Base-by-base conservation (phyloP, 2,329 filamentous ascomycete genomes). In the Arthrobotrys pseudoclavata region DNA sequence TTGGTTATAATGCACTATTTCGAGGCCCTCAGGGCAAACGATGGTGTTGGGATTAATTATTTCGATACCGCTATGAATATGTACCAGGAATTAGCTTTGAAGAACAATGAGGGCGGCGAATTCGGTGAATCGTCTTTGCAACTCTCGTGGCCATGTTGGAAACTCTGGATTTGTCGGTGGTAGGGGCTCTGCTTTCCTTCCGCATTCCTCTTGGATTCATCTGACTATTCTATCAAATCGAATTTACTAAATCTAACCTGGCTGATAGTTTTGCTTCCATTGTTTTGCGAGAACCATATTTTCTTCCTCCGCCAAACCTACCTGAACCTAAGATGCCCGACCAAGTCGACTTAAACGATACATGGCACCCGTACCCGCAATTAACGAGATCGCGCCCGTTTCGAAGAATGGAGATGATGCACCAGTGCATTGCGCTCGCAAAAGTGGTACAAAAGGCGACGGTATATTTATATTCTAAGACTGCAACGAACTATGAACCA, bases 321-420 rank as follows among this genome's bases (percentile, higher is more conserved):
- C 66, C 72, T 4, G 48, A 62, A 60, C 72, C 72, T 45, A 60
- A 67, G 29, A 31, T 76, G 10, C 72, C 72, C 7, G 66, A 67
- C 1, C 37, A 76, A 40, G 31, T 66, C 18, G 60, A 76, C 40
- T 45, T 66, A 3, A 67, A 53, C 22, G 72, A 76, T 34, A 62
- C 52, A 50, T 76, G 72, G 72, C 72, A 76, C n/a, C 72, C 72
- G 22, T 76, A 76, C 24, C 72, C 72, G 0, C 72, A 76, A 47
- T 18, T 76, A 15, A 55, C 66, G 45, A 64, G 66, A 48, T 76
- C 72, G 2, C 50, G 52, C 10, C 66, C 66, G 18, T 42, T 37
- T 12, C 57, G 31, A 24, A 70, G 48, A 31, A 62, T 70, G 13
- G 72, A 67, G 13, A 34, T 62, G n/a, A 37, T 31, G 40, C 48